Base-by-base conservation (phyloP, 176 grass and related monocot genomes). In the Dactylis glomerata region DNA sequence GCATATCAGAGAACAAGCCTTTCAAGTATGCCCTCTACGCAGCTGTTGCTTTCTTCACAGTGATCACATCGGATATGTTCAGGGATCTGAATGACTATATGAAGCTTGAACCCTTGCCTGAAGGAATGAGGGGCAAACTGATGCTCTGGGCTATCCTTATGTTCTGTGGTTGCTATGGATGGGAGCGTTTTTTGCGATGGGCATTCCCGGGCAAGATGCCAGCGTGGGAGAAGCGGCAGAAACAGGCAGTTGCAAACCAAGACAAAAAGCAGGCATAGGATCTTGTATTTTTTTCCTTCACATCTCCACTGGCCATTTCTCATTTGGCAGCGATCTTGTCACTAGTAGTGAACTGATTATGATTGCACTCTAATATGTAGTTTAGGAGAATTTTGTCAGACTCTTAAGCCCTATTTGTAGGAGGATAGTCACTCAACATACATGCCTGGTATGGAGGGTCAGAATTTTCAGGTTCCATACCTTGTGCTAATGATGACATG, bases 1-100 rank as follows among this genome's bases (percentile, higher is more conserved):
- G 91, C 10, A 99, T 99, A 79, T 88, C 96, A 0, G 96, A 96
- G 83, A 99, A 99, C 88, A 96, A 90, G 81, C 96, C 96, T 12
- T 99, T 99, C 88, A 92, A 92, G 81, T 92, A 94, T 79, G 93
- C 96, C 1, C 72, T 99, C 47, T 94, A 90, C 38, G 90, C 85
- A 20, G 96, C 96, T 6, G 96, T 99, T 23, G 96, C 68, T 74
- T 99, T 99, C 84, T 99, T 99, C 79, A 88, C 83, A 64, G 86
- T 99, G 36, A 99, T 99, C 81, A 98, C 96, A 19, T 94, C 91
- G 54, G 93, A 99, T 81, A 83, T 96, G 89, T 94, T 99, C 57
- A 93, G 96, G 87, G 87, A 87, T 83, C 81, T 99, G 61, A 99
- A 99, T 72, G 86, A 92, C 72, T 99, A 92, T 37, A 88, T 99